phyloP scores from a whole-genome alignment of 441 rosid genomes.

The Jatropha podagrica region DNA sequence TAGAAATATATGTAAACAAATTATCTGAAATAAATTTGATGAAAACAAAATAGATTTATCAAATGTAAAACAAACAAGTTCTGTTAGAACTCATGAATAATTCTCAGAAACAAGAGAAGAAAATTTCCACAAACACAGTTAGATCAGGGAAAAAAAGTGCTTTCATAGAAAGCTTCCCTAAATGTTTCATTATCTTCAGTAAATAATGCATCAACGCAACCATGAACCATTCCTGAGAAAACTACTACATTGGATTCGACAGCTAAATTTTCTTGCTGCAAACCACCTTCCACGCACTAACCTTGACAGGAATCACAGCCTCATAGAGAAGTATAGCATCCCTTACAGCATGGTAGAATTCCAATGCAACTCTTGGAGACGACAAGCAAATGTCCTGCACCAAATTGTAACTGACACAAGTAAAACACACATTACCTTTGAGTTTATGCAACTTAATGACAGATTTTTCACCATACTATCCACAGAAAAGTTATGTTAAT shows the following conservation, averaged over 20 bases:
- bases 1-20: background rate
- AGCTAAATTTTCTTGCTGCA: conserved; percentile 5
- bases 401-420: conserved; percentile 24
- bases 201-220: background rate
- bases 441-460: background rate
- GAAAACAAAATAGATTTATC: background rate
- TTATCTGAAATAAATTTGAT: background rate
- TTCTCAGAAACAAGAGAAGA: background rate
- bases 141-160: background rate
- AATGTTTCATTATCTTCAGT: background rate
- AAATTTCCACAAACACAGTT: background rate
- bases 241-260: background rate
- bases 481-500: background rate
- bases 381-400: conserved; percentile 86
- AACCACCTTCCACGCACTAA: conserved; percentile 42
- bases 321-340: conserved; percentile 88
- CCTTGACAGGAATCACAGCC: conserved; percentile 92
- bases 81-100: background rate
- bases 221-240: background rate
- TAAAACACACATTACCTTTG: background rate
- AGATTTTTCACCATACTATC: background rate
- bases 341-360: conserved; percentile 82
- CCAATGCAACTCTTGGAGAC: conserved; percentile 83
- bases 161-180: background rate
- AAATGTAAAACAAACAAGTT: background rate